A percentile compares a stretch with the other conserved stretches of the same genome.
Conservation (phyloP, 306 rosid species). For the Corylus avellana region DNA sequence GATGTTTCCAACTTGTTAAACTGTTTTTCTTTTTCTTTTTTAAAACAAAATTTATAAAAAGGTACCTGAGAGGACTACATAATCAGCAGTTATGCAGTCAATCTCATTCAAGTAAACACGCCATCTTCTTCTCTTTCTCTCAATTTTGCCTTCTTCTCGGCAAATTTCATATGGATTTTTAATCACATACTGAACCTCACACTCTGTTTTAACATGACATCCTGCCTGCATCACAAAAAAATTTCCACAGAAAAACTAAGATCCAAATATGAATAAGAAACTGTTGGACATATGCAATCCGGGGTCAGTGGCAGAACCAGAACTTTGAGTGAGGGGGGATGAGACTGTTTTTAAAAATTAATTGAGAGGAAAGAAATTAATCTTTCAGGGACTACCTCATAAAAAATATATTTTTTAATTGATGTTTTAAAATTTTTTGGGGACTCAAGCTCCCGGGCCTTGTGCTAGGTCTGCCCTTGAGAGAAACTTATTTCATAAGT, state of each 20-base stretch:
- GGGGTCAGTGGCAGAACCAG: too few species aligned
- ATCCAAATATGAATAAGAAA: too few species aligned
- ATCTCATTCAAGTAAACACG: conserved; percentile 38
- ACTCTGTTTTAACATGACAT: conserved; percentile 31
- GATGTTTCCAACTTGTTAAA: not conserved
- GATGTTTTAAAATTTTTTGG: too few species aligned
- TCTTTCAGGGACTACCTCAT: too few species aligned
- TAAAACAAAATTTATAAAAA: not conserved
- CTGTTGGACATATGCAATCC: too few species aligned
- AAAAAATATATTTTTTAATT: too few species aligned
- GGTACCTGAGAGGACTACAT: conserved; percentile 38
- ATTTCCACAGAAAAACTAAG: not conserved
- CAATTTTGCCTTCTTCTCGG: conserved; percentile 7
- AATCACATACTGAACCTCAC: conserved; percentile 33
- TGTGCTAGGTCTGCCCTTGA: too few species aligned
- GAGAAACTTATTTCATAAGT: too few species aligned
- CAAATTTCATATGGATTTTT: conserved; percentile 5
- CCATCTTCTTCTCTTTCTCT: conserved; percentile 41
- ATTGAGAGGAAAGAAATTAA: too few species aligned
- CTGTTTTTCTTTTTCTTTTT: not conserved
- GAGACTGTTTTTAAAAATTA: too few species aligned
- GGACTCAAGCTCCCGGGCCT: too few species aligned
- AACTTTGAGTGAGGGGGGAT: too few species aligned
- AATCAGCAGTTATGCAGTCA: conserved; percentile 35
- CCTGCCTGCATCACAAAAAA: conserved; percentile 32